phyloP scores from a whole-genome alignment of 306 rosid genomes.

The peach (Prunus persica) region Prunus_persica_NCBIv2 NC_034010.1:9186001-9186500 shows the following conservation, averaged over 20 bases:
- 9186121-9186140: no score
- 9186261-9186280: conserved; percentile 10
- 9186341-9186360: conserved; percentile 34
- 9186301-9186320: conserved; percentile 41
- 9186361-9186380: conserved; percentile 37
- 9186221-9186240: conserved; percentile 44
- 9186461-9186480: not conserved
- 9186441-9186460: not conserved
- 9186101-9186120: no score
- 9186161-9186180: no score
- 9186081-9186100: no score
- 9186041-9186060: no score
- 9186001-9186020: no score
- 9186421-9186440: not conserved
- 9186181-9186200: no score
- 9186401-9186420: conserved; percentile 11
- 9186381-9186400: conserved; percentile 42
- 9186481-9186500: not conserved
- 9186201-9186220: no score
- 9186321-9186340: conserved; percentile 21
- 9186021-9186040: no score
- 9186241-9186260: not conserved
- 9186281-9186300: conserved; percentile 65
- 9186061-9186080: no score
- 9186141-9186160: no score